Percentiles rank a stretch among this genome's conserved stretches.
Evolutionary conservation across 805 yeast species (phyloP).

Genomic region (Pichia occidentalis): DNA sequence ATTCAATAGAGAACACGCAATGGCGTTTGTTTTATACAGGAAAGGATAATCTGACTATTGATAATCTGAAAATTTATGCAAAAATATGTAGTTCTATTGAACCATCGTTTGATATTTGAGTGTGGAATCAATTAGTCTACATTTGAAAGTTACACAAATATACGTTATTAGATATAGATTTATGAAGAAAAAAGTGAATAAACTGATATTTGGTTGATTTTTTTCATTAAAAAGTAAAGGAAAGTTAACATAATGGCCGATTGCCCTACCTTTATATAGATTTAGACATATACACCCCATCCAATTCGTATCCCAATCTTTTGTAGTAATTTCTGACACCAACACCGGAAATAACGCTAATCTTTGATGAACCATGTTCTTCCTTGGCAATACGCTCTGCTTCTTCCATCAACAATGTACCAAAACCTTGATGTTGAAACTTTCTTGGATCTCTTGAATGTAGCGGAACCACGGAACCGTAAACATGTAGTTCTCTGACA

Average conservation of each 20-base stretch:
- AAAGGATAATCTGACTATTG: slow-evolving; percentile 18
- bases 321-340: slow-evolving; percentile 96
- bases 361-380: slow-evolving; percentile 88
- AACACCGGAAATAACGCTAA: slow-evolving; percentile 93
- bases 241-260: too few species aligned
- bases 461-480: slow-evolving; percentile 94
- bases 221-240: slow-evolving; percentile 4
- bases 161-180: too few species aligned
- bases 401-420: slow-evolving; percentile 95
- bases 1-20: slow-evolving; percentile 35
- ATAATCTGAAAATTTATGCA: slow-evolving; percentile 40
- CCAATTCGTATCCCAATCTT: slow-evolving; percentile 82
- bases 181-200: background rate
- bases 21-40: slow-evolving; percentile 41
- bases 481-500: slow-evolving; percentile 95
- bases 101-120: slow-evolving; percentile 39
- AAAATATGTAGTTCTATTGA: slow-evolving; percentile 50
- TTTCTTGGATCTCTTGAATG: slow-evolving; percentile 96
- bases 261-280: slow-evolving; percentile 7
- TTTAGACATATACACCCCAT: slow-evolving; percentile 98
- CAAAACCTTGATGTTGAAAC: slow-evolving; percentile 98
- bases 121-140: too few species aligned
- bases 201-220: background rate
- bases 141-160: too few species aligned
- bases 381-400: slow-evolving; percentile 93